Conservation (phyloP, 352 stramenopile genomes). For the Blastocystis sp. region DNA sequence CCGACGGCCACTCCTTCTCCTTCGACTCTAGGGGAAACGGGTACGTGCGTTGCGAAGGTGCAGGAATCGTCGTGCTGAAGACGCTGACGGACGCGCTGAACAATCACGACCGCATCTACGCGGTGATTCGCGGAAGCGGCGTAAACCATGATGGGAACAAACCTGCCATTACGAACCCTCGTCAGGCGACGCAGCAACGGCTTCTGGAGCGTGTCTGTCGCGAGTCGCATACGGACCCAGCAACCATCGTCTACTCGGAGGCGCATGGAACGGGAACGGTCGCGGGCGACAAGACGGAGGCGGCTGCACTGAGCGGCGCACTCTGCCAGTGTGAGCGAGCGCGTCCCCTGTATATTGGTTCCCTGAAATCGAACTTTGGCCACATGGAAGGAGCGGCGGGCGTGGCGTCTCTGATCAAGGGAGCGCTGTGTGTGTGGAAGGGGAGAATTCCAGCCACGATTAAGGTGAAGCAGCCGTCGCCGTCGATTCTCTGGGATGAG, state of each 20-base stretch:
- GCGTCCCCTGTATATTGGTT: slow-evolving; percentile 5
- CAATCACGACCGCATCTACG: slow-evolving; percentile 28
- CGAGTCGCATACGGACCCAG: slow-evolving; percentile 6
- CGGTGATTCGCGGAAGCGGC: slow-evolving; percentile 51
- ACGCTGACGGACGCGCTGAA: not conserved
- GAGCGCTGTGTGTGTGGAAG: slow-evolving; percentile 35
- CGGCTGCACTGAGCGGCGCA: not conserved
- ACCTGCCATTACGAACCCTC: slow-evolving; percentile 47
- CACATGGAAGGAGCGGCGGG: slow-evolving; percentile 55
- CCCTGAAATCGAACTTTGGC: slow-evolving; percentile 56
- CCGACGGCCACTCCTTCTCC: slow-evolving; percentile 44
- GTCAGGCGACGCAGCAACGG: not conserved
- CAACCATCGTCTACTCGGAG: slow-evolving; percentile 14
- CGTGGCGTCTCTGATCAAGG: slow-evolving; percentile 33
- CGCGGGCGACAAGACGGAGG: slow-evolving; percentile 50
- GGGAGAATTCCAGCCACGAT: slow-evolving; percentile 49
- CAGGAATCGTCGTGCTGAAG: slow-evolving; percentile 48
- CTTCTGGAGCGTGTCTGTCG: slow-evolving; percentile 1
- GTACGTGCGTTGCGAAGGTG: slow-evolving; percentile 50
- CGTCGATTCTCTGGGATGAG: slow-evolving; percentile 40
- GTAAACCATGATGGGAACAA: slow-evolving; percentile 53
- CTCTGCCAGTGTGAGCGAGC: not conserved
- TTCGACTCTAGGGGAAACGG: slow-evolving; percentile 50
- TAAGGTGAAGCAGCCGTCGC: slow-evolving; percentile 20
- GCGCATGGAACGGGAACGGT: slow-evolving; percentile 51